Base-by-base conservation (phyloP, 164 flowering plant genomes). In the Berberis thunbergii region DNA sequence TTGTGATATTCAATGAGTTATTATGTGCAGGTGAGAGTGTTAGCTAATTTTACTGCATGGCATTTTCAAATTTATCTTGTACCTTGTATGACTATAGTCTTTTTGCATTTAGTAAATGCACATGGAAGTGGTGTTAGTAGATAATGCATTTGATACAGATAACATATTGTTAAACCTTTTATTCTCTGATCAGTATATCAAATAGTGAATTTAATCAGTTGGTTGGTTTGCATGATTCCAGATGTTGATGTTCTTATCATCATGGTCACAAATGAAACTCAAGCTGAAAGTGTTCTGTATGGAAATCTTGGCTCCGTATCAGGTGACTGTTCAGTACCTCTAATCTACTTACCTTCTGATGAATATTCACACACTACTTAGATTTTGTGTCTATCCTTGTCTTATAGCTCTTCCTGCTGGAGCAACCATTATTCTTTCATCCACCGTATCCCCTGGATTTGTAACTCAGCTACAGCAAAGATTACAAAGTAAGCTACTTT, bases 251-350 rank as follows among this genome's bases (percentile, higher is more conserved):
- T 85, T 67, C 88, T 95, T 59, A 76, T 95, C 26, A 54, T 91
- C 59, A 95, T 95, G 97, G 99, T 95, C 63, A 80, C 97, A 69
- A 95, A 95, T 80, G 97, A 95, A 80, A 68, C 75, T 75, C 99
- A 95, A 79, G 94, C 88, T 12, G 94, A 87, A 69, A 79, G 86
- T 77, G 92, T 82, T 69, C 72, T 95, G 38, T 95, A 73, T 81
- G 97, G 97, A 59, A 83, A 84, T 57, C 62, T 26, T 57, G 97
- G 97, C n/a, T 84, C 97, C 63, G 80, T 91, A 12, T 50, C 83
- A 80, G 99, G 96, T 87, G 78, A 13, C 4, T 52, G 4, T 11
- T 1, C n/a, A 52, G 13, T 10, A 2, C 1, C 54, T 52, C 11
- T 26, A 26, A 26, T 26, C 26, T 26, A 26, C 26, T 26, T 26